These are phyloP conservation scores for Schizochytrium sp. DNA, from an alignment of 108 stramenopile genomes.

Conservation along the genomic window DNA sequence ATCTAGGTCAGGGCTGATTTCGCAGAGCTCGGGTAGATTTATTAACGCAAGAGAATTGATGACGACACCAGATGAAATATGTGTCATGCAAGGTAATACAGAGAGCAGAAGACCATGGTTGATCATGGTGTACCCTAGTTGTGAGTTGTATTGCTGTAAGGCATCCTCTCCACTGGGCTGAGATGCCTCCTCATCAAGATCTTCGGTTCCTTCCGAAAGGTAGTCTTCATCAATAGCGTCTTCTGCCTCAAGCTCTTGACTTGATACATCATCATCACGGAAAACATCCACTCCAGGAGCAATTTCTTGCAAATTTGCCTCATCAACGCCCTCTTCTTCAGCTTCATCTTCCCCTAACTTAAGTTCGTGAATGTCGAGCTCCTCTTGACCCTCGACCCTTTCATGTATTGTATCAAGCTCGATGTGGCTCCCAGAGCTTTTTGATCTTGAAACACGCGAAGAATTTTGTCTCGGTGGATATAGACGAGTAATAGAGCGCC, in stretches of 20 bases:
- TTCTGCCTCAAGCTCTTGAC: neutral
- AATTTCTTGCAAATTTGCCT: neutral
- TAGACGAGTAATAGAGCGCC: neutral
- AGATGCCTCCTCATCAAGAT: neutral
- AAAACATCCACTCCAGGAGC: neutral
- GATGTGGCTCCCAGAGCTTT: too few relatives aligned
- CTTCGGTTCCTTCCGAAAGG: neutral
- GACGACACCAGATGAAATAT: neutral
- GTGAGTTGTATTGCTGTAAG: too few relatives aligned
- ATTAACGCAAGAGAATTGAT: neutral
- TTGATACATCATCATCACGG: neutral
- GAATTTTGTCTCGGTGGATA: too few relatives aligned
- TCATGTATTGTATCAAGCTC: too few relatives aligned
- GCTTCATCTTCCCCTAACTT: neutral
- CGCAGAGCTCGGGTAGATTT: neutral
- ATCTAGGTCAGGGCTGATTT: neutral
- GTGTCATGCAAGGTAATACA: neutral
- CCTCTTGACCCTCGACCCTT: neutral
- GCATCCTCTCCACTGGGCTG: neutral
- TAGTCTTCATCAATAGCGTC: constrained; percentile 9
- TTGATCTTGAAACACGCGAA: too few relatives aligned
- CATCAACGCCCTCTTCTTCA: neutral
- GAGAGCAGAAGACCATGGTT: neutral
- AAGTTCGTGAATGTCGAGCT: neutral
- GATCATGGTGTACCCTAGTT: neutral